Conservation (phyloP, 1,284 basidiomycete genomes). For the Cystobasidium slooffiae region DNA sequence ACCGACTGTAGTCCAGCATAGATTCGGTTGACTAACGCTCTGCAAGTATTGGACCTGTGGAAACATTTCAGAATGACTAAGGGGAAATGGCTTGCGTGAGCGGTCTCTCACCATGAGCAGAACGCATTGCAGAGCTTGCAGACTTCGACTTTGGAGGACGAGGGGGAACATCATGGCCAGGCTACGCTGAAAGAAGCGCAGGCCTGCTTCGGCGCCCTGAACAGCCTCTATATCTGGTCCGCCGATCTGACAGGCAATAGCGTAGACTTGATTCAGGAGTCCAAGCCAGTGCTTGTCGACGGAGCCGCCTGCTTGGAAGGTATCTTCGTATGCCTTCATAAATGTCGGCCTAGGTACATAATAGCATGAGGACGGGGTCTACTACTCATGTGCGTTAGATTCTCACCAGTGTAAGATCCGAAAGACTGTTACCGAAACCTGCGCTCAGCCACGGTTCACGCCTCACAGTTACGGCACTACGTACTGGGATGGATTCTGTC, state of each 20-base stretch:
- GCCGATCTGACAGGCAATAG: slow-evolving; percentile 33
- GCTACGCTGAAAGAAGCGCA: slow-evolving; percentile 31
- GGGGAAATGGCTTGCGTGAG: not conserved
- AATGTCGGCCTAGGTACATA: slow-evolving; percentile 21
- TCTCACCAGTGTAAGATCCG: slow-evolving; percentile 34
- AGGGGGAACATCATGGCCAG: slow-evolving; percentile 25
- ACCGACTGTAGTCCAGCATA: slow-evolving; percentile 37
- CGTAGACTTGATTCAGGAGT: slow-evolving; percentile 31
- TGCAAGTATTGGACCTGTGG: slow-evolving; percentile 23
- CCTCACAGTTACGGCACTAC: not conserved
- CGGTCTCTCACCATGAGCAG: slow-evolving; percentile 24
- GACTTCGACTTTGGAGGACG: slow-evolving; percentile 11
- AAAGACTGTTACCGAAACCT: slow-evolving; percentile 1
- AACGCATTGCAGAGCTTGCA: slow-evolving; percentile 29
- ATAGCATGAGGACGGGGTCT: not conserved
- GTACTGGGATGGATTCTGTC: slow-evolving; percentile 30
- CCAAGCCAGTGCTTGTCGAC: slow-evolving; percentile 25
- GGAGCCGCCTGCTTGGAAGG: slow-evolving; percentile 12
- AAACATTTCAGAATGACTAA: not conserved
- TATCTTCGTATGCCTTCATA: slow-evolving; percentile 2
- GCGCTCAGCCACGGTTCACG: not conserved
- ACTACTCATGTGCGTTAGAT: not conserved
- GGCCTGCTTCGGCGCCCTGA: slow-evolving; percentile 5
- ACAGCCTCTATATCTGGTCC: not conserved
- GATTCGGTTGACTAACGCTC: slow-evolving; percentile 10